Evolutionary conservation across 139 green algal genomes (phyloP), one percentile per base, ranked within the genome.

Genomic region (Chlorella sp.): DNA sequence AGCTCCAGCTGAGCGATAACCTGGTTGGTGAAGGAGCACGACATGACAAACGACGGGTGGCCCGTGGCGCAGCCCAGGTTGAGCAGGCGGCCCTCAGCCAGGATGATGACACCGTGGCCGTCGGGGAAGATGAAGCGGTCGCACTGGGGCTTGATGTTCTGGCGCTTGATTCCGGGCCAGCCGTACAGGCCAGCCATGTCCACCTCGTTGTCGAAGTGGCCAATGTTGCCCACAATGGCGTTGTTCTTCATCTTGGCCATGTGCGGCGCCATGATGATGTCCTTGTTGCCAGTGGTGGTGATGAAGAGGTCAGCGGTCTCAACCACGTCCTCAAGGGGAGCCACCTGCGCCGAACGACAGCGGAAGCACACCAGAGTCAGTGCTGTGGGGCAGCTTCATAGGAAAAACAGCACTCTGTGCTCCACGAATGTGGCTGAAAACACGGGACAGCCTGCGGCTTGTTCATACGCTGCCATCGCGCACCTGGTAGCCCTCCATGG

Each of bases 231-330:
- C 5, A 99, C 92, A 72, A 99, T 99, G 70, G 96, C 96, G 83
- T 99, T 99, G 94, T 99, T 97, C 96, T 99, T 99, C 96, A 99
- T 99, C 88, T 96, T 95, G 73, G 87, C 74, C 95, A 99, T 99
- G 89, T 98, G 76, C 4, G 76, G 31, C 61, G 91, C 91, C 94
- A 98, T 97, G 89, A 98, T 94, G 85, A 97, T 97, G 87, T 98
- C 91, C 80, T 97, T 96, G 93, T 98, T 98, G 72, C 94, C 94
- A 72, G 96, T 99, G 73, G 96, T 98, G 79, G 96, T 99, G 70
- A 99, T 88, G 86, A 99, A 99, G 87, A 99, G 97, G 88, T 99
- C 96, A 59, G 69, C 84, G 34, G 72, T 77, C 34, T 86, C 85
- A 22, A 99, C 68, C 32, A 79, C 69, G 72, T 99, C 96, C 73